These are phyloP conservation scores for Zoysia pacifica DNA, from an alignment of 176 grass and related monocot genomes.

Conservation along the genomic window DNA sequence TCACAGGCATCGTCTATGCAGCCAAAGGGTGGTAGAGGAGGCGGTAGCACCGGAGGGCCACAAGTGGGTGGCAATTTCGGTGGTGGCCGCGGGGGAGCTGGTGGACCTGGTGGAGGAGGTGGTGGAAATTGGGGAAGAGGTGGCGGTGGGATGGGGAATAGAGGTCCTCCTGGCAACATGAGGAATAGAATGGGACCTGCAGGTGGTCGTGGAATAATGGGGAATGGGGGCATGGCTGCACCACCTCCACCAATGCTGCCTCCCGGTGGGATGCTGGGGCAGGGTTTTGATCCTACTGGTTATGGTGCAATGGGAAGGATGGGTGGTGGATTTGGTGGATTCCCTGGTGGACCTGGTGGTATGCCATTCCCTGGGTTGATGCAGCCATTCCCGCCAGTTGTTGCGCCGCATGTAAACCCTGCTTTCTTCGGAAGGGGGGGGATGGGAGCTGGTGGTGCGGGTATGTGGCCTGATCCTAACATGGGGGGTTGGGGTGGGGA, in stretches of 20 bases:
- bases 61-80: conserved; percentile 57
- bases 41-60: conserved; percentile 26
- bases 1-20: conserved; percentile 44
- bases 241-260: conserved; percentile 71
- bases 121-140: conserved; percentile 63
- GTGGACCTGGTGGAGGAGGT: conserved; percentile 40
- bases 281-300: conserved; percentile 79
- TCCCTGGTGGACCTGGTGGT: conserved; percentile 64
- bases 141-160: conserved; percentile 63
- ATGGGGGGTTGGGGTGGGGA: conserved; percentile 80
- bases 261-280: conserved; percentile 70
- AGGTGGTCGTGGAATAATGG: conserved; percentile 68
- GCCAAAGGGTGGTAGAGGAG: conserved; percentile 59
- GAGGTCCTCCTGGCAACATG: conserved; percentile 62
- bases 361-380: conserved; percentile 80
- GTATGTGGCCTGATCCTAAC: conserved; percentile 81
- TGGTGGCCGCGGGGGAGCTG: conserved; percentile 46
- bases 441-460: conserved; percentile 56
- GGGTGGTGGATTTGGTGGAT: conserved; percentile 76
- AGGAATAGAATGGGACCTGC: conserved; percentile 63
- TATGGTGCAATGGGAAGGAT: conserved; percentile 79
- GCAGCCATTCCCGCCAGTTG: conserved; percentile 72
- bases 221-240: conserved; percentile 64
- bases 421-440: conserved; percentile 82
- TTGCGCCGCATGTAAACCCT: conserved; percentile 89